Evolutionary conservation across 306 rosid species (phyloP), one percentile per base, ranked within the genome.

Genomic region (Mimosa bimucronata): DNA sequence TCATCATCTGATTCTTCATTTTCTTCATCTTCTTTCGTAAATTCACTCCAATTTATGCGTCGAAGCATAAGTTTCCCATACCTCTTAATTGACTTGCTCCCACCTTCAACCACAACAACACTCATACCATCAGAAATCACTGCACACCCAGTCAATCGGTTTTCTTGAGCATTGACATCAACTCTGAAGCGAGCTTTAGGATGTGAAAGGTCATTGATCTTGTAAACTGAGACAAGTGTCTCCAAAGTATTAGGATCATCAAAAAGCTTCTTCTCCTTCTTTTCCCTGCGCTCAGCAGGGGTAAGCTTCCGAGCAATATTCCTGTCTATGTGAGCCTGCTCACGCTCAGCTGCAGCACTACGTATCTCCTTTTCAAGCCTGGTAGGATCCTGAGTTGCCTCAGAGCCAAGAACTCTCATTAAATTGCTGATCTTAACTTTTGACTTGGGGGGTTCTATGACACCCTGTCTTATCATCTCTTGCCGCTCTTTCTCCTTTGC

Each of bases 361-460:
- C 94, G 91, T 41, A 94, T 87, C 87, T 94, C 98, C 88, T 90
- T 94, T 81, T 94, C 98, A 31, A 94, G 90, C 86, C 88, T 87
- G 11, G 98, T 94, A 74, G 98, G 98, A 84, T 94, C 98, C 87
- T 92, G 98, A 77, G 98, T 94, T 74, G 98, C 98, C 87, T 94
- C 98, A 7, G 98, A 81, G 25, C 98, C 98, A 60, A 94, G 98
- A 61, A 94, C 97, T 77, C 92, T 94, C 95, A 91, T 90, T 82
- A 94, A 79, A 81, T 94, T 94, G 85, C 97, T 94, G 82, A 94
- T 94, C 89, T 94, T 92, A 72, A 94, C 97, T 91, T 94, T 94
- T 1, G 97, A 85, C 77, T 94, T 94, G 7, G 98, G 97, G 8
- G 98, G 98, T 81, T 94, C 98, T 37, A 94, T 83, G 72, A 94